Evolutionary conservation across 768 basidiomycete species (phyloP).

Genomic region (Naganishia antarctica): DNA sequence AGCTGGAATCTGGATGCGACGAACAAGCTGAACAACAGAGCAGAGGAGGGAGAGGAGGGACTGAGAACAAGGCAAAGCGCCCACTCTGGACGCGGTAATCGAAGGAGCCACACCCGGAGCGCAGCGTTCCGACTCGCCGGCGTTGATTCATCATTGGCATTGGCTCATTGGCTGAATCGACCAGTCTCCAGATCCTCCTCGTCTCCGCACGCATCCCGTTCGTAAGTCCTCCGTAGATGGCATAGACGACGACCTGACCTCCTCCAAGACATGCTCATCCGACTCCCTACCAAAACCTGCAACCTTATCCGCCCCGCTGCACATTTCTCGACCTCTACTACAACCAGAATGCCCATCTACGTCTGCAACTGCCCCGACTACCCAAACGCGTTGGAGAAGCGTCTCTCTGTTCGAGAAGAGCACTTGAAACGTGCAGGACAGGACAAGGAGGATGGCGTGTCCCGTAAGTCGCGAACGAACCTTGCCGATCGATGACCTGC

Average conservation of each 20-base stretch:
- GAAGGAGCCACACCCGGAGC: too few relatives aligned
- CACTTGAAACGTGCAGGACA: conserved; percentile 36
- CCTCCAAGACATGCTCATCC: not conserved
- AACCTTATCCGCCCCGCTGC: not conserved
- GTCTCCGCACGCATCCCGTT: too few relatives aligned
- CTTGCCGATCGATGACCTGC: not conserved
- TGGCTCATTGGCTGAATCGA: too few relatives aligned
- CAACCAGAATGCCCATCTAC: conserved; percentile 41
- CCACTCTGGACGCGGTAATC: too few relatives aligned
- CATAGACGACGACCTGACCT: not conserved
- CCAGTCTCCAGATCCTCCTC: too few relatives aligned
- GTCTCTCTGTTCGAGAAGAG: conserved; percentile 37
- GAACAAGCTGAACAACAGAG: too few relatives aligned
- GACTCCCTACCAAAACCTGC: not conserved
- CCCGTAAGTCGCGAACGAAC: conserved; percentile 33
- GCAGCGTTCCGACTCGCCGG: too few relatives aligned
- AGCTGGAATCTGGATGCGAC: too few relatives aligned
- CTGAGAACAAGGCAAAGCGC: too few relatives aligned
- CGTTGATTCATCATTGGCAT: too few relatives aligned
- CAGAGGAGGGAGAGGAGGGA: too few relatives aligned
- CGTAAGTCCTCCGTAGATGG: too few relatives aligned
- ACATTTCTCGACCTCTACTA: not conserved
- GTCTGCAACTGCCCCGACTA: conserved; percentile 43
- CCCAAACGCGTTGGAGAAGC: conserved; percentile 37
- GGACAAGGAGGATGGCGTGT: conserved; percentile 32